phyloP scores from a whole-genome alignment of 2,329 filamentous ascomycete species.

The Apiospora koreana region DNA sequence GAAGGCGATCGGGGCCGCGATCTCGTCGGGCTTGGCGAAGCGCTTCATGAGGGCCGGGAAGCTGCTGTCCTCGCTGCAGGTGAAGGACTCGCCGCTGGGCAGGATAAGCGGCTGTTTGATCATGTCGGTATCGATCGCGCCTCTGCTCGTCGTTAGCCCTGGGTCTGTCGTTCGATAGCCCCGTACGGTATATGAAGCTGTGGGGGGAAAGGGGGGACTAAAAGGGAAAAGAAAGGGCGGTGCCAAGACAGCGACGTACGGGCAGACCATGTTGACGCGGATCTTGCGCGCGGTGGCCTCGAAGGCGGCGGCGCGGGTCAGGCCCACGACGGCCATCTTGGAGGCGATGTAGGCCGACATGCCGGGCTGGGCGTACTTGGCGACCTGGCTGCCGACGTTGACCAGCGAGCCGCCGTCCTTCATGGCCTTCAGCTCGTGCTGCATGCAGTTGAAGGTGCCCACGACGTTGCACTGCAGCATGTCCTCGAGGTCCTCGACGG shows the following conservation, averaged over 20 bases:
- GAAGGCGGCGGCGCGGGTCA: conserved; percentile 32
- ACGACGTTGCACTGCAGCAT: conserved; percentile 43
- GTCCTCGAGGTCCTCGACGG: conserved; percentile 41
- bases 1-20: conserved; percentile 29
- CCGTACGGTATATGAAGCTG: no score
- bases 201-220: background rate
- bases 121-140: conserved; percentile 15
- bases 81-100: conserved; percentile 12
- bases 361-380: conserved; percentile 35
- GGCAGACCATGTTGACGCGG: conserved; percentile 25
- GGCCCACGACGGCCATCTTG: conserved; percentile 30
- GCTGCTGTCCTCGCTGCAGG: conserved; percentile 9
- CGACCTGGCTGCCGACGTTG: conserved; percentile 42
- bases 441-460: conserved; percentile 51
- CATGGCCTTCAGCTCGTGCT: conserved; percentile 45
- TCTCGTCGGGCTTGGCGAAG: conserved; percentile 30
- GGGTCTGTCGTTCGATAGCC: background rate
- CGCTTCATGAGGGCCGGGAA: conserved; percentile 25
- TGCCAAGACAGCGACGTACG: conserved; percentile 17
- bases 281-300: conserved; percentile 22
- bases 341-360: conserved; percentile 31
- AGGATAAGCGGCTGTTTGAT: conserved; percentile 13
- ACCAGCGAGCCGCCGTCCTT: conserved; percentile 42
- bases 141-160: background rate
- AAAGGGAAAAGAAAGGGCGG: background rate